Evolutionary conservation across 2,329 filamentous ascomycete genomes (phyloP).

Genomic region (Cercospora sojina): DNA sequence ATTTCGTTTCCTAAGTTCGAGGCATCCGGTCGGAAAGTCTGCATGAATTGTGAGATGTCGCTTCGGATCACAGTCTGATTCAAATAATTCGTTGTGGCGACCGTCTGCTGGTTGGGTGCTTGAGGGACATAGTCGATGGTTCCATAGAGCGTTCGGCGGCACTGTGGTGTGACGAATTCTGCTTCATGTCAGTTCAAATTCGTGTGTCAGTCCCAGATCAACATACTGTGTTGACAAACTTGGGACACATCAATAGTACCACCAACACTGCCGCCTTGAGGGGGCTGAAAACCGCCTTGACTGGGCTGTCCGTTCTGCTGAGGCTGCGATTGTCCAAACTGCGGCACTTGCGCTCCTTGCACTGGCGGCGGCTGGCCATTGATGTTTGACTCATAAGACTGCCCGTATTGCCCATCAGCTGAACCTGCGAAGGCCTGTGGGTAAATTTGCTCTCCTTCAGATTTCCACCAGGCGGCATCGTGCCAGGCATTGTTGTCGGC

Average conservation of each 20-base stretch:
- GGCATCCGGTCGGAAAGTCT: conserved; percentile 53
- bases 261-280: neutral
- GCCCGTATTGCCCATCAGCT: neutral
- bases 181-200: conserved; percentile 50
- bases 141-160: conserved; percentile 55
- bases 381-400: neutral
- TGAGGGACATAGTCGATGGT: conserved; percentile 55
- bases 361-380: neutral
- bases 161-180: conserved; percentile 53
- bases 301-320: neutral
- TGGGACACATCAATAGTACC: neutral
- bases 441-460: neutral
- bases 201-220: too few species aligned
- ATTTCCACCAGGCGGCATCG: conserved; percentile 8
- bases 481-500: conserved; percentile 5
- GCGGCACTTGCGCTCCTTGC: neutral
- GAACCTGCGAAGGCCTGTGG: conserved; percentile 12
- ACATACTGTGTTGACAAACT: conserved; percentile 7
- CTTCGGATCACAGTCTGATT: conserved; percentile 51
- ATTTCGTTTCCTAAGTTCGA: conserved; percentile 52
- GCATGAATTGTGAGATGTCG: conserved; percentile 59
- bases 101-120: conserved; percentile 43
- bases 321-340: neutral
- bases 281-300: neutral
- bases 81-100: conserved; percentile 51